These are phyloP conservation scores for Aspergillus clavatus DNA, from an alignment of 2,329 filamentous ascomycete genomes.

Conservation along the genomic window DNA sequence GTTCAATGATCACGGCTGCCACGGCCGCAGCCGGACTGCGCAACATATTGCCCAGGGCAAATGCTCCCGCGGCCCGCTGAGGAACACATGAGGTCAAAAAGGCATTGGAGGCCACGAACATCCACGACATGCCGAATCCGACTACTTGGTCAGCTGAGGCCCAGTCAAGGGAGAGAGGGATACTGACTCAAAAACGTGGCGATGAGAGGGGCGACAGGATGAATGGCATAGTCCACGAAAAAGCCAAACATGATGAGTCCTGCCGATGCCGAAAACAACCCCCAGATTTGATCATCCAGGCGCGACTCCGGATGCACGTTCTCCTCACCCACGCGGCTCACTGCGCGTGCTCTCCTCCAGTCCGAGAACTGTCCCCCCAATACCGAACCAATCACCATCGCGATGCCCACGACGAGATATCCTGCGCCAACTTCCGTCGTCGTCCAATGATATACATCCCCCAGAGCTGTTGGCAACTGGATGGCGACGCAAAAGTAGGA, in stretches of 20 bases:
- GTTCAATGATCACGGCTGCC: constrained; percentile 34
- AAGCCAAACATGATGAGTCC: constrained; percentile 42
- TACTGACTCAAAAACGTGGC: constrained; percentile 14
- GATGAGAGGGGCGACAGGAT: constrained; percentile 26
- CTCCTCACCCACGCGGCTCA: constrained; percentile 16
- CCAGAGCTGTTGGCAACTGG: constrained; percentile 26
- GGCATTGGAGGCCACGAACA: constrained; percentile 41
- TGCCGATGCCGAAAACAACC: constrained; percentile 34
- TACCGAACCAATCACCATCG: constrained; percentile 34
- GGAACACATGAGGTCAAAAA: constrained; percentile 41
- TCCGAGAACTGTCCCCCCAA: constrained; percentile 38
- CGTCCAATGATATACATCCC: constrained; percentile 32
- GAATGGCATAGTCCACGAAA: constrained; percentile 29
- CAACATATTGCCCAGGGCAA: constrained; percentile 40
- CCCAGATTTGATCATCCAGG: constrained; percentile 38
- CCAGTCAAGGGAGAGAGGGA: too few relatives aligned
- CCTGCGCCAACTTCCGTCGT: constrained; percentile 32
- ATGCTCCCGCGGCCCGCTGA: constrained; percentile 37
- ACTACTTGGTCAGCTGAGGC: constrained; percentile 9
- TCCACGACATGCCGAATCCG: constrained; percentile 38
- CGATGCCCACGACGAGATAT: constrained; percentile 29
- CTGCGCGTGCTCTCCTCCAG: constrained; percentile 25
- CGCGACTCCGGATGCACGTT: constrained; percentile 36
- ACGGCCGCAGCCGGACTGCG: constrained; percentile 40
- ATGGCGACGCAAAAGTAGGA: constrained; percentile 20